Evolutionary conservation across 371 early-diverging fungal species (phyloP).

Genomic region (Actinomortierella ambigua): DNA sequence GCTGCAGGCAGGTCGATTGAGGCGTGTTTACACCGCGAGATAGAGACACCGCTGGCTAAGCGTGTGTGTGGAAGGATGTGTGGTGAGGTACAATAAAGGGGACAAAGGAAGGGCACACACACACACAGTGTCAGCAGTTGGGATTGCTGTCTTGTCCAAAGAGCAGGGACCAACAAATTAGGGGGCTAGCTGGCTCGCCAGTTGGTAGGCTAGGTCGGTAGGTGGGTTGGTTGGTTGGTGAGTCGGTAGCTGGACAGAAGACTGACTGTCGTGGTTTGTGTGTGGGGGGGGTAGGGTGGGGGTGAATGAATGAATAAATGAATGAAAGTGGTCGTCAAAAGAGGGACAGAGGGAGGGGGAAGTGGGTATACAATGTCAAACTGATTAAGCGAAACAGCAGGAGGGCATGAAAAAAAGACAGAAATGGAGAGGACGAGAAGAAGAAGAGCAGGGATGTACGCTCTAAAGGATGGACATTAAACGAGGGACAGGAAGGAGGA

Average conservation of each 20-base stretch:
- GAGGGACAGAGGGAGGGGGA: background rate
- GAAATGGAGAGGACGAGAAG: background rate
- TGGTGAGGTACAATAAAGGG: too few relatives aligned
- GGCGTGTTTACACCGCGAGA: too few relatives aligned
- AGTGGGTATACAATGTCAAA: background rate
- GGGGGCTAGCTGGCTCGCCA: too few relatives aligned
- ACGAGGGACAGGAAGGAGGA: background rate
- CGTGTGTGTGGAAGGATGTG: background rate
- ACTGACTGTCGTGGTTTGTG: background rate
- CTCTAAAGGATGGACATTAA: background rate
- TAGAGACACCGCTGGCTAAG: too few relatives aligned
- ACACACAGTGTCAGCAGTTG: too few relatives aligned
- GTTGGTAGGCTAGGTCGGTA: too few relatives aligned
- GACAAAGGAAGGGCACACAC: too few relatives aligned
- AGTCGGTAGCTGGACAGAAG: background rate
- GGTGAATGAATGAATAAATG: constrained; percentile 6
- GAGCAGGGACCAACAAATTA: too few relatives aligned
- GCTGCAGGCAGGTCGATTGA: too few relatives aligned
- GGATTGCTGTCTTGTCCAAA: too few relatives aligned
- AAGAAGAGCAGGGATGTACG: background rate
- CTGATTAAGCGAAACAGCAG: background rate
- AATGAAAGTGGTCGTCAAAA: constrained; percentile 19
- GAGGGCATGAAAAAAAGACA: background rate
- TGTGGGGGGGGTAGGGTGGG: background rate
- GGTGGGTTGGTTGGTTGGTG: too few relatives aligned